Percentiles rank a stretch among this genome's conserved stretches.
phyloP scores from a whole-genome alignment of 306 rosid genomes.

The Dalbergia oliveri region DNA sequence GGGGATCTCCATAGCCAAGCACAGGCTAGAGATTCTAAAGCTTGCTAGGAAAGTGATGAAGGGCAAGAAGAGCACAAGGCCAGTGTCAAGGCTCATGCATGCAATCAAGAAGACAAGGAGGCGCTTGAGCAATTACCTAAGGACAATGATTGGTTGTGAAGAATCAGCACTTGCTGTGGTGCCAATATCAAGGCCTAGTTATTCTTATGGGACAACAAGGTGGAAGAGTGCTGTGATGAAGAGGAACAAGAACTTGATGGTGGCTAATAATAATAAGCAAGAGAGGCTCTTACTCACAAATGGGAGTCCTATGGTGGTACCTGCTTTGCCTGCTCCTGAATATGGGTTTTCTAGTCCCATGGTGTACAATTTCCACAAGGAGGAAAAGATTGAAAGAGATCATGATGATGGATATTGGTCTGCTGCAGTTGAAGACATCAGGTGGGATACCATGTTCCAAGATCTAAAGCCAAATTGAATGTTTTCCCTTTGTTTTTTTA shows the following conservation, averaged over 20 bases:
- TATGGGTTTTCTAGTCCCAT: slow-evolving; percentile 64
- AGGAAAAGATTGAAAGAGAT: slow-evolving; percentile 48
- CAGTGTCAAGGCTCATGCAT: slow-evolving; percentile 61
- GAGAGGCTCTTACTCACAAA: slow-evolving; percentile 74
- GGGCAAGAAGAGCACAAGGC: slow-evolving; percentile 47
- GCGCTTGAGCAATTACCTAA: slow-evolving; percentile 58
- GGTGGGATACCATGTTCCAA: slow-evolving; percentile 98
- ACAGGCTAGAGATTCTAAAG: slow-evolving; percentile 92
- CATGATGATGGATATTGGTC: slow-evolving; percentile 75
- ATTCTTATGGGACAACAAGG: slow-evolving; percentile 48
- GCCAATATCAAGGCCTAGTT: slow-evolving; percentile 59
- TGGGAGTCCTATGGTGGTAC: slow-evolving; percentile 62
- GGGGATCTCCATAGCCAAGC: slow-evolving; percentile 97
- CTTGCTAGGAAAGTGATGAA: slow-evolving; percentile 62
- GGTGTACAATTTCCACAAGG: slow-evolving; percentile 58
- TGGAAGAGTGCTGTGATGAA: slow-evolving; percentile 65
- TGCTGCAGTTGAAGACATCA: slow-evolving; percentile 76
- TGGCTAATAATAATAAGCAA: slow-evolving; percentile 44
- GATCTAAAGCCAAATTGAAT: slow-evolving; percentile 85
- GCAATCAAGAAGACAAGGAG: slow-evolving; percentile 79
- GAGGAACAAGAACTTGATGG: slow-evolving; percentile 66
- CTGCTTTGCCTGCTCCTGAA: slow-evolving; percentile 55
- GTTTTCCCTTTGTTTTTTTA: neutral
- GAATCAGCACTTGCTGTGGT: slow-evolving; percentile 78
- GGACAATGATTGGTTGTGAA: slow-evolving; percentile 51